Percentiles rank a stretch among this genome's conserved stretches.
These are phyloP conservation scores for Camillea tinctor DNA, from an alignment of 2,329 filamentous ascomycete species.

Conservation along the genomic window DNA sequence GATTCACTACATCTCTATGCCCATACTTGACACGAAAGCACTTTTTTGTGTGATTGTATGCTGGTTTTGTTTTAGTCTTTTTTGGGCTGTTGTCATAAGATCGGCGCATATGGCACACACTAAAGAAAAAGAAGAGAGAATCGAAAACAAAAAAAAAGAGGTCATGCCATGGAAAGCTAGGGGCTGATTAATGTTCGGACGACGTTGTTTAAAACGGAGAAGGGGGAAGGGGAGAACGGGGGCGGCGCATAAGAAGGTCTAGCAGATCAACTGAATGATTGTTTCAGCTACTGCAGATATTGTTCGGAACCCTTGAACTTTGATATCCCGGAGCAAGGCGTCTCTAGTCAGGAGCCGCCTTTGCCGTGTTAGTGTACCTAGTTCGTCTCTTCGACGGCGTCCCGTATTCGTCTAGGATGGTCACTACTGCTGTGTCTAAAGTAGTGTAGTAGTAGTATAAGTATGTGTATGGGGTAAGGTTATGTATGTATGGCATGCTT, in stretches of 20 bases:
- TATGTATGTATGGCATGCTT: too few species aligned
- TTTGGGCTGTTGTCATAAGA: background rate
- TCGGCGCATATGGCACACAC: background rate
- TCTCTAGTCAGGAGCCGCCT: background rate
- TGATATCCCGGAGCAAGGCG: background rate
- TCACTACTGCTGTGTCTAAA: background rate
- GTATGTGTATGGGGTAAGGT: too few species aligned
- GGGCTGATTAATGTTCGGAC: background rate
- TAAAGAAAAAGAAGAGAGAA: background rate
- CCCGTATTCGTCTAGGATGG: background rate
- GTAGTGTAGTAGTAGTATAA: too few species aligned
- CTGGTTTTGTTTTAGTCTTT: background rate
- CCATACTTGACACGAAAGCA: slow-evolving; percentile 18
- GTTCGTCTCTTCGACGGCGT: background rate
- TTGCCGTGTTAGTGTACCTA: background rate
- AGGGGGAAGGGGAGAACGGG: background rate
- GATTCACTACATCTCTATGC: slow-evolving; percentile 16
- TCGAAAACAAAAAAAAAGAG: too few species aligned
- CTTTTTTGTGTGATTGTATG: background rate
- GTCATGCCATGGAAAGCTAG: background rate
- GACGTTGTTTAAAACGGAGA: background rate
- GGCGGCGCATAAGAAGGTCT: background rate
- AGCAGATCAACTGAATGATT: background rate
- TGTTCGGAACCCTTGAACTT: background rate
- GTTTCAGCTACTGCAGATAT: background rate